Evolutionary conservation across 768 basidiomycete species (phyloP), one percentile per base, ranked within the genome.

Genomic region (Boletus sensibilis): DNA sequence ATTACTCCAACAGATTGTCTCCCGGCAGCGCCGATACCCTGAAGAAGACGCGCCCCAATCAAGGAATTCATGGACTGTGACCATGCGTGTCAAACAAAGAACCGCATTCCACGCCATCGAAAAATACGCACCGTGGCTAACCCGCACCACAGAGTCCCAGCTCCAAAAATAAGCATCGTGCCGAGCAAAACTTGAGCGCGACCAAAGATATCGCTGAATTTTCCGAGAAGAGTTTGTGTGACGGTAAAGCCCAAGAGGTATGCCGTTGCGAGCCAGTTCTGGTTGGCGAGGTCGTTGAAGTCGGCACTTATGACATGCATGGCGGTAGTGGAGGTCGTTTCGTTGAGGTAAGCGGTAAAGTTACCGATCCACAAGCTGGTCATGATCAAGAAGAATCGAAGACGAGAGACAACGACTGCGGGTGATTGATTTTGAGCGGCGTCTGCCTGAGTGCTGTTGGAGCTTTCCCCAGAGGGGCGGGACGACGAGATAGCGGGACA

Each of bases 11-110:
- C 72, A 0, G 74, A 70, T 39, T 75, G 74, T 54, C 72, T 64
- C 29, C 72, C 72, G 1, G 74, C 74, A 18, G 74, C 72, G 12
- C 72, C 72, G 34, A 75, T 72, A n/a, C 72, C 72, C 52, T 75
- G 74, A 13, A 73, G 58, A 40, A 74, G 64, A 44, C 72, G 72
- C 1, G 71, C 72, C 7, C 51, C 56, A 20, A 73, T 74, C 39
- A 73, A 45, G 31, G 72, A 74, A 47, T 69, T 62, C 72, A 73
- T 73, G 43, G 72, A 72, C 72, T 73, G 52, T 5, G 29, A 55
- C 25, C 25, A 27, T 11, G 47, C 4, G 52, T 42, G 59, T 65
- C 50, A 52, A 56, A 52, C 14, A 46, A 54, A 59, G 31, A 44
- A 34, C 16, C 1, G 38, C 8, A 8, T 41, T 54, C 3, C 27